Evolutionary conservation across 495 filamentous ascomycete species (phyloP).

Genomic region (Penicillium argentinense): DNA sequence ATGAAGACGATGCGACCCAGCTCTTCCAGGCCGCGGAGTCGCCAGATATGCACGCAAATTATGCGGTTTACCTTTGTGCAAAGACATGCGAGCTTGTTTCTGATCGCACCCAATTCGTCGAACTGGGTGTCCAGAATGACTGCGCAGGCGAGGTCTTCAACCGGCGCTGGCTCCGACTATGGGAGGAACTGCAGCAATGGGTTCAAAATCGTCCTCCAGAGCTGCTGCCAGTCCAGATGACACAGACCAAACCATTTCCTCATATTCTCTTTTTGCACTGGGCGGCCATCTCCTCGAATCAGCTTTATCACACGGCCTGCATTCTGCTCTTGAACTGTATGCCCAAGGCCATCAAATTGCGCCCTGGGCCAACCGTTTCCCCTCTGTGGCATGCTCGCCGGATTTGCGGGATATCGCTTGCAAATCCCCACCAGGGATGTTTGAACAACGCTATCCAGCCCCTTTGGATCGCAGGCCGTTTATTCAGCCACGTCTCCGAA

Average conservation of each 20-base stretch:
- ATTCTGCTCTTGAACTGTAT: conserved; percentile 43
- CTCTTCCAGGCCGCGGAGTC: conserved; percentile 30
- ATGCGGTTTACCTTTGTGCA: conserved; percentile 47
- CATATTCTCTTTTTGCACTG: conserved; percentile 45
- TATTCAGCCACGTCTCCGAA: conserved; percentile 46
- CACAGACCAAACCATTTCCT: conserved; percentile 38
- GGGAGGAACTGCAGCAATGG: conserved; percentile 47
- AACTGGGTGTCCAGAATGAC: conserved; percentile 33
- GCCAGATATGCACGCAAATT: conserved; percentile 45
- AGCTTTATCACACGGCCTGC: conserved; percentile 49
- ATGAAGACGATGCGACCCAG: conserved; percentile 29
- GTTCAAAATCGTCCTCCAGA: conserved; percentile 37
- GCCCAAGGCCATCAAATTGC: conserved; percentile 34
- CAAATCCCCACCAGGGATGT: conserved; percentile 48
- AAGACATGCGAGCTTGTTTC: conserved; percentile 43
- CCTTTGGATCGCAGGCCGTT: conserved; percentile 47
- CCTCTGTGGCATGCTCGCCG: conserved; percentile 48
- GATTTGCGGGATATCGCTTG: conserved; percentile 48
- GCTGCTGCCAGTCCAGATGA: conserved; percentile 36
- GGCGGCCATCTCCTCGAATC: conserved; percentile 51
- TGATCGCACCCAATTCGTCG: conserved; percentile 36
- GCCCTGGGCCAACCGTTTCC: conserved; percentile 22
- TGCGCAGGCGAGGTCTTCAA: conserved; percentile 26
- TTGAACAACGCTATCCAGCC: conserved; percentile 52
- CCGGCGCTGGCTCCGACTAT: conserved; percentile 37